Percentiles rank a stretch among this genome's conserved stretches.
phyloP scores from a whole-genome alignment of 768 basidiomycete species.

The Phallus indusiatus region DNA sequence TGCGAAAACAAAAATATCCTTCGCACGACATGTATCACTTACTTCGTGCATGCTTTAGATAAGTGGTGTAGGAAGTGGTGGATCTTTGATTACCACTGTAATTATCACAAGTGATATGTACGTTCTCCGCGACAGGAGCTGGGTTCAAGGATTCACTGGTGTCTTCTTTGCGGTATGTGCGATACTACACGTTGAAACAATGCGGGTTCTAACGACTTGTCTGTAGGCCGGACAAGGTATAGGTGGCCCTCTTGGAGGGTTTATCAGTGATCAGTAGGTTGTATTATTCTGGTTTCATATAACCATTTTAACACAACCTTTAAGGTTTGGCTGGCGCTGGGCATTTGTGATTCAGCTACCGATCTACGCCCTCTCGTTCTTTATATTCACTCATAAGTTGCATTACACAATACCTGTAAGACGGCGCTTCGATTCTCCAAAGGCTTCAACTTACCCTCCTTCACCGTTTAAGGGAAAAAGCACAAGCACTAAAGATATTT shows the following conservation, averaged over 20 bases:
- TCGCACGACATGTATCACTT: not conserved
- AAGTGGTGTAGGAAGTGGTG: not conserved
- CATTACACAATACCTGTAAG: not conserved
- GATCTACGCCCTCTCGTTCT: not conserved
- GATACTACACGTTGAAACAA: not conserved
- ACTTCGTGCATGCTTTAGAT: not conserved
- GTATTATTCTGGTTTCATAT: not conserved
- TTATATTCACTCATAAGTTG: not conserved
- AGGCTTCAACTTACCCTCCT: not conserved
- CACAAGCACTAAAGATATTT: not conserved
- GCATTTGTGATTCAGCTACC: not conserved
- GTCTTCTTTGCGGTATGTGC: not conserved
- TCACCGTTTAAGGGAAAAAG: not conserved
- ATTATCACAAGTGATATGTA: not conserved
- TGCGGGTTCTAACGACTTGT: not conserved
- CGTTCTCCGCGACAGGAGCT: not conserved
- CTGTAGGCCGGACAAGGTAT: not conserved
- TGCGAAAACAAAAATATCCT: not conserved
- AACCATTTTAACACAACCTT: not conserved
- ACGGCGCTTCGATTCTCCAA: not conserved
- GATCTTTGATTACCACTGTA: not conserved
- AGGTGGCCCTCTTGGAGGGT: not conserved
- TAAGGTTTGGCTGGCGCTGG: not conserved
- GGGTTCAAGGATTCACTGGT: not conserved
- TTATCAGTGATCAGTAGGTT: not conserved